These are phyloP conservation scores for Pseudonectria buxi DNA, from an alignment of 2,329 filamentous ascomycete genomes.

Conservation along the genomic window DNA sequence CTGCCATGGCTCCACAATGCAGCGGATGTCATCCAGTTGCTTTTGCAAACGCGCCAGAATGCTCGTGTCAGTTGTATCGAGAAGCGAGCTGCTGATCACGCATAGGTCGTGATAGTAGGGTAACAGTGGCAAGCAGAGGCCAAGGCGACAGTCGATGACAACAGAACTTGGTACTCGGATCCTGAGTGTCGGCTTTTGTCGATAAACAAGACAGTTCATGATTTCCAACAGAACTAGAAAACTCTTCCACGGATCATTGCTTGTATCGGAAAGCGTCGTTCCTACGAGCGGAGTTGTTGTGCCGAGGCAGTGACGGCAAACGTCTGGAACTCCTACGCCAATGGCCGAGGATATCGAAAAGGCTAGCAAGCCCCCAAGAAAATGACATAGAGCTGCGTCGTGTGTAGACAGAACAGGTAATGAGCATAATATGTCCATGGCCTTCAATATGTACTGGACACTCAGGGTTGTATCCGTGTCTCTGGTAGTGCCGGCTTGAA, in stretches of 20 bases:
- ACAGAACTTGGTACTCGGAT: not conserved
- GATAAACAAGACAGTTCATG: constrained; percentile 1
- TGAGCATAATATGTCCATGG: not conserved
- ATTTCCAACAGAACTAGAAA: not conserved
- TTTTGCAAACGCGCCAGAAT: not conserved
- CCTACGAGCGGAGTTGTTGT: not conserved
- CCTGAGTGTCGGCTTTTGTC: not conserved
- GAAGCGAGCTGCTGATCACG: constrained; percentile 1
- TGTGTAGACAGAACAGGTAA: not conserved
- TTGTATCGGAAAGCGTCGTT: not conserved
- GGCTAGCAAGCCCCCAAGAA: not conserved
- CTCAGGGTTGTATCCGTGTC: not conserved
- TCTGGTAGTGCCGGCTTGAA: not conserved
- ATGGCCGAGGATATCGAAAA: not conserved
- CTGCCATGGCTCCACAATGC: not conserved
- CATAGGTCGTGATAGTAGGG: constrained; percentile 2
- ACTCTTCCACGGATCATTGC: not conserved
- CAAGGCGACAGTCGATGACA: not conserved
- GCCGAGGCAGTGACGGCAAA: constrained; percentile 1
- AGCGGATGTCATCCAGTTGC: not conserved
- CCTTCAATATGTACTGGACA: not conserved
- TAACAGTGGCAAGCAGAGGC: constrained; percentile 1
- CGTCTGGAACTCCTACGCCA: constrained; percentile 1
- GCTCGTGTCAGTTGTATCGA: not conserved
- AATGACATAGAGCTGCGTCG: not conserved